Evolutionary conservation across 1,139 yeast species (phyloP), one percentile per base, ranked within the genome.

Genomic region (Meyerozyma sp.): DNA sequence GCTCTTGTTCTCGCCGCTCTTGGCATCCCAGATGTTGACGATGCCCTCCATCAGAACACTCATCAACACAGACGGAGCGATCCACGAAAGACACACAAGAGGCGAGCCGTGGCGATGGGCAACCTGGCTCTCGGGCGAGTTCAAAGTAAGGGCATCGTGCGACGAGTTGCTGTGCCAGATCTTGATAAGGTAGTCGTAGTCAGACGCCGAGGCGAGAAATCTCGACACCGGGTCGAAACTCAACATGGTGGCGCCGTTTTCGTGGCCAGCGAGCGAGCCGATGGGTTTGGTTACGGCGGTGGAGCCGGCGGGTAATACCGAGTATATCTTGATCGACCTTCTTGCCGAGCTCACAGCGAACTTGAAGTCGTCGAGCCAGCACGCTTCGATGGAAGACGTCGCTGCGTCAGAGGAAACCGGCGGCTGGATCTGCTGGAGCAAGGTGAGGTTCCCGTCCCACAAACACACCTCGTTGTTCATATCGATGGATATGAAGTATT

Each of bases 291-390:
- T 51, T n/a, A 41, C 49, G 21, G 51, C 41, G 5, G 47, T 34
- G 2, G 47, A 30, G 16, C 42, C 39, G 8, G 49, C 42, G 4
- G 51, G 45, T 7, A 46, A 41, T 5, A 84, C 66, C 39, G 79
- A 75, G 62, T 77, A 81, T 1, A 89, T 79, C 28, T 77, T 65
- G n/a, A 88, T 75, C 3, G 79, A 55, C 36, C 81, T 75, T 40
- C 73, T 73, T 5, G 70, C 61, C 7, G 47, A 40, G 0, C 86
- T 84, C 11, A 85, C 65, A 2, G 91, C 89, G 59, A 87, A 86
- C 49, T 82, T 84, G 46, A 69, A 65, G 34, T 78, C 79, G 52
- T 81, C 85, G 18, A 89, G 68, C 96, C 96, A 90, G 50, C 82
- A 79, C 3, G 80, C 66, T 26, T 49, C 60, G 7, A 48, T 49